Evolutionary conservation across 768 basidiomycete species (phyloP), one percentile per base, ranked within the genome.

Genomic region (Butyriboletus loyo): DNA sequence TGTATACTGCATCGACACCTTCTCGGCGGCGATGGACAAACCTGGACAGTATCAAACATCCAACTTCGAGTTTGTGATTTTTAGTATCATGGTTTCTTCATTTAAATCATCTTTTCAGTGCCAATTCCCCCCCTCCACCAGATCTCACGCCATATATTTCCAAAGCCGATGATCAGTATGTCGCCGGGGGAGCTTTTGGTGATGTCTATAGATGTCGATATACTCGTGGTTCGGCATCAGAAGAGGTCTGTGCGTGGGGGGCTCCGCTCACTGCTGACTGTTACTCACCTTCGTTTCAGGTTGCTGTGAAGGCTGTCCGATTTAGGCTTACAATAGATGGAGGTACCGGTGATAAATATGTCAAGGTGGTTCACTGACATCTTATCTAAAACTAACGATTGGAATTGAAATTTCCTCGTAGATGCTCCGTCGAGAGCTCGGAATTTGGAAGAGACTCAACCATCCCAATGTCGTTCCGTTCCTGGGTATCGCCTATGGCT

Each of bases 391-490:
- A 1, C 14, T 2, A 27, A 15, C 0, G 22, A 19, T 4, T 38
- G 1, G 8, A 7, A 5, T 10, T 5, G 0, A 30, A 22, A 2
- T 2, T 0, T 1, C 15, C n/a, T 31, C 4, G 1, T 5, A 66
- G 69, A 54, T 66, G 46, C 38, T 67, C 34, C 60, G 52, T 50
- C 58, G 66, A 38, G 69, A 70, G 31, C 53, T 71, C 8, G 61
- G 58, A 9, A 65, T 70, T 27, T 71, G 68, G 70, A 60, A 46
- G 46, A 35, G 55, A 31, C 50, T 71, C 0, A n/a, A 58, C 1
- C 66, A 70, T 40, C 10, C 10, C 15, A 63, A 69, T 32, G 35
- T 72, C 1, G 53, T 72, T 13, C 69, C 50, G 1, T 59, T 71
- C 28, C 57, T 63, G 15, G 34, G 54, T 5, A 25, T 55, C 31